These are phyloP conservation scores for Aspergillus sp. DNA, from an alignment of 2,329 filamentous ascomycete genomes.

Conservation along the genomic window DNA sequence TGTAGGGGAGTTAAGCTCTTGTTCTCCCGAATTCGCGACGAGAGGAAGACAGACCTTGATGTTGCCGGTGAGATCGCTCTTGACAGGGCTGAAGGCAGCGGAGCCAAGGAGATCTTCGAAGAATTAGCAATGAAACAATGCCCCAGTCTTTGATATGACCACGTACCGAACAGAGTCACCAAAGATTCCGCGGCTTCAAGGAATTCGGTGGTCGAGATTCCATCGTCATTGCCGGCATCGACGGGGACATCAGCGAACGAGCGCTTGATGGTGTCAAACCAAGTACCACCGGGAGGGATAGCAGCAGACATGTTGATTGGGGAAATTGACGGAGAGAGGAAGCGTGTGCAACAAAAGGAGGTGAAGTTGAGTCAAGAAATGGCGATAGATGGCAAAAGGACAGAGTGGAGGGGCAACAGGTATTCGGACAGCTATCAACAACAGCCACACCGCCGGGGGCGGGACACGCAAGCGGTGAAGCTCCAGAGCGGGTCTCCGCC, in stretches of 20 bases:
- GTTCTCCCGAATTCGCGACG: background rate
- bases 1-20: slow-evolving; percentile 37
- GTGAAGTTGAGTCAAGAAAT: slow-evolving; percentile 3
- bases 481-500: slow-evolving; percentile 14
- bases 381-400: background rate
- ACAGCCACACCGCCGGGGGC: slow-evolving; percentile 26
- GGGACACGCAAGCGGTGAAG: slow-evolving; percentile 29
- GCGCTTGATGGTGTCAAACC: slow-evolving; percentile 79
- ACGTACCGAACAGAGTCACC: slow-evolving; percentile 78
- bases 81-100: slow-evolving; percentile 84
- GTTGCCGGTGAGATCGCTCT: slow-evolving; percentile 87
- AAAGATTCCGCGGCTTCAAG: slow-evolving; percentile 87
- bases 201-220: slow-evolving; percentile 80
- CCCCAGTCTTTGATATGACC: background rate
- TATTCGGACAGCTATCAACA: slow-evolving; percentile 14
- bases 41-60: slow-evolving; percentile 64
- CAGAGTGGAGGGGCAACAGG: slow-evolving; percentile 2
- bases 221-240: slow-evolving; percentile 70
- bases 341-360: background rate
- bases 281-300: slow-evolving; percentile 52
- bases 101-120: slow-evolving; percentile 59
- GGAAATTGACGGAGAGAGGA: slow-evolving; percentile 6
- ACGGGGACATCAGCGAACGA: slow-evolving; percentile 83
- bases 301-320: slow-evolving; percentile 11
- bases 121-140: slow-evolving; percentile 9